A percentile compares a stretch with the other conserved stretches of the same genome.
Conservation (phyloP, 1,139 yeast species). For the Geotrichum klebahnii region DNA sequence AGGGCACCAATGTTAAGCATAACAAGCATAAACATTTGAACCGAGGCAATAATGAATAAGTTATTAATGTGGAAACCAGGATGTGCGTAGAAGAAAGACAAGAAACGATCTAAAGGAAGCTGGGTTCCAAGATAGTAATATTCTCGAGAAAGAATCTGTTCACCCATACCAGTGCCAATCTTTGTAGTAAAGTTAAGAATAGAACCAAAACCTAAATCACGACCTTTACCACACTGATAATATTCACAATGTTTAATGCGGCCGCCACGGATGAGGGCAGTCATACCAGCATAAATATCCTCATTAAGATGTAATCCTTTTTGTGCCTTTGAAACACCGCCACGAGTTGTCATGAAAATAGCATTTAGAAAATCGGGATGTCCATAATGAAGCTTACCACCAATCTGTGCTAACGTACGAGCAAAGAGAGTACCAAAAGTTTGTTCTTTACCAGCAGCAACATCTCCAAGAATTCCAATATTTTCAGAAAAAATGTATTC, state of each 20-base stretch:
- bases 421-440: constrained; percentile 98
- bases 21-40: constrained; percentile 88
- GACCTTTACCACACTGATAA: constrained; percentile 99
- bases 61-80: constrained; percentile 99
- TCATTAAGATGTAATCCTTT: constrained; percentile 97
- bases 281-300: constrained; percentile 99
- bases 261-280: constrained; percentile 95
- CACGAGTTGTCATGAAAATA: constrained; percentile 93
- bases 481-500: constrained; percentile 98
- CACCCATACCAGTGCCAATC: constrained; percentile 99
- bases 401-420: constrained; percentile 95
- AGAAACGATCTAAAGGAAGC: constrained; percentile 92
- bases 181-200: constrained; percentile 97
- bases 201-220: constrained; percentile 99
- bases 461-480: constrained; percentile 98
- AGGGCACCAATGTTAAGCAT: constrained; percentile 86
- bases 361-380: constrained; percentile 98
- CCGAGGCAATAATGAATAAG: constrained; percentile 88
- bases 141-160: constrained; percentile 97
- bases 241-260: constrained; percentile 98
- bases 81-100: constrained; percentile 96
- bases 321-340: constrained; percentile 99
- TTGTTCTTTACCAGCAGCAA: constrained; percentile 99
- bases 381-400: constrained; percentile 98
- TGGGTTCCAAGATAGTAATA: constrained; percentile 97